phyloP scores from a whole-genome alignment of 2,329 filamentous ascomycete species.

The Alternaria dauci region DNA sequence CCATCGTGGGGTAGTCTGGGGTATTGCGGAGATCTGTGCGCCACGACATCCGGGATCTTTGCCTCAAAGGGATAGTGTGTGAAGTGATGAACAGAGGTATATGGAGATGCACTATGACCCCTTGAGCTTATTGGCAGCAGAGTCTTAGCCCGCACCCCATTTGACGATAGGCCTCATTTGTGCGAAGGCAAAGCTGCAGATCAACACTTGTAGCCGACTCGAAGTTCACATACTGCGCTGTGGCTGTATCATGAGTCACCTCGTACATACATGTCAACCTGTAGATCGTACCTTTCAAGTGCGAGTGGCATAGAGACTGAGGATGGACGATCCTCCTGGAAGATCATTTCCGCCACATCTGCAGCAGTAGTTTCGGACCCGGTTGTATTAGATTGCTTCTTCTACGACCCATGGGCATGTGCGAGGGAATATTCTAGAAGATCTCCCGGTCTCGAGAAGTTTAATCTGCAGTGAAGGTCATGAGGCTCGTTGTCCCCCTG shows the following conservation, averaged over 20 bases:
- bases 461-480: constrained; percentile 31
- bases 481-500: constrained; percentile 27
- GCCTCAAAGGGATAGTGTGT: constrained; percentile 36
- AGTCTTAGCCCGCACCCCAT: constrained; percentile 14
- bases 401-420: constrained; percentile 21
- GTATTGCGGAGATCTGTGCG: constrained; percentile 45
- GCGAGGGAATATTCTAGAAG: constrained; percentile 33
- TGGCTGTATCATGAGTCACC: constrained; percentile 9
- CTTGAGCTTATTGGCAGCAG: constrained; percentile 25
- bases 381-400: constrained; percentile 30
- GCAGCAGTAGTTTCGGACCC: constrained; percentile 28
- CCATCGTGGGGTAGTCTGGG: constrained; percentile 45
- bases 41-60: constrained; percentile 28
- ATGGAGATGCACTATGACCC: constrained; percentile 30
- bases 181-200: constrained; percentile 19
- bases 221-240: background rate
- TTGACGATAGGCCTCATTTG: constrained; percentile 17
- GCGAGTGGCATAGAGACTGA: background rate
- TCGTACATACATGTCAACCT: background rate
- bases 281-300: constrained; percentile 5
- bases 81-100: constrained; percentile 25
- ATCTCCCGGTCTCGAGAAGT: constrained; percentile 23
- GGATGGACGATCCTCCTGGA: constrained; percentile 1
- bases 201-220: constrained; percentile 5
- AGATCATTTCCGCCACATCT: background rate